These are phyloP conservation scores for Aspergillus tubingensis DNA, from an alignment of 2,329 filamentous ascomycete species.

Conservation along the genomic window DNA sequence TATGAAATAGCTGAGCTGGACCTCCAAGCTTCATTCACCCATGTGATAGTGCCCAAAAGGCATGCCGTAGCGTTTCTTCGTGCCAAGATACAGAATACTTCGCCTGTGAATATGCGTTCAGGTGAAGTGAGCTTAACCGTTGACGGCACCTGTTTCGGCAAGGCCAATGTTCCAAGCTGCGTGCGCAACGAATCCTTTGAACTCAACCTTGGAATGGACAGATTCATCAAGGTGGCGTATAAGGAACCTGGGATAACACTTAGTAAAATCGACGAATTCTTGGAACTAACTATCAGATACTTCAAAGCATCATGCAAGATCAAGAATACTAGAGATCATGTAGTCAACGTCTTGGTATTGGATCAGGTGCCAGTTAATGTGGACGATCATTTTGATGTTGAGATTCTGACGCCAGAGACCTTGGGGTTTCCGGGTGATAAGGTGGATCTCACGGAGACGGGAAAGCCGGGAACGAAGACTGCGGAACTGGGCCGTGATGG, in stretches of 20 bases:
- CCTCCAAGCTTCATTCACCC: constrained; percentile 36
- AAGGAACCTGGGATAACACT: no score
- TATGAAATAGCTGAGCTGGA: constrained; percentile 43
- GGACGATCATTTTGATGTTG: constrained; percentile 33
- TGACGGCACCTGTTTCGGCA: constrained; percentile 35
- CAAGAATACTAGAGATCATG: constrained; percentile 33
- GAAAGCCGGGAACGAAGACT: constrained; percentile 55
- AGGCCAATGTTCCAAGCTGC: constrained; percentile 26
- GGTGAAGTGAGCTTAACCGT: constrained; percentile 31
- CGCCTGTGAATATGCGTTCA: constrained; percentile 31
- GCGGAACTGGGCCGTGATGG: constrained; percentile 59
- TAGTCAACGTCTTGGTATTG: constrained; percentile 30
- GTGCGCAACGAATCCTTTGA: constrained; percentile 31
- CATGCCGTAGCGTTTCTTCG: constrained; percentile 44
- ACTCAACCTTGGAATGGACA: constrained; percentile 37
- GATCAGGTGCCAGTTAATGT: constrained; percentile 38
- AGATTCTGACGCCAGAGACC: constrained; percentile 31
- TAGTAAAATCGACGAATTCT: no score
- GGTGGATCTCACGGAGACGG: constrained; percentile 19
- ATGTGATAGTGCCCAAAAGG: constrained; percentile 44
- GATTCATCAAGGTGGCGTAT: constrained; percentile 33
- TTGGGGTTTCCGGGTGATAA: constrained; percentile 30
- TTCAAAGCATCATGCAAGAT: constrained; percentile 23
- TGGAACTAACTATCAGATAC: no score
- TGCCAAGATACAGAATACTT: constrained; percentile 43